Evolutionary conservation across 163 green algal species (phyloP), one percentile per base, ranked within the genome.

Genomic region (Chloromonas sp.): DNA sequence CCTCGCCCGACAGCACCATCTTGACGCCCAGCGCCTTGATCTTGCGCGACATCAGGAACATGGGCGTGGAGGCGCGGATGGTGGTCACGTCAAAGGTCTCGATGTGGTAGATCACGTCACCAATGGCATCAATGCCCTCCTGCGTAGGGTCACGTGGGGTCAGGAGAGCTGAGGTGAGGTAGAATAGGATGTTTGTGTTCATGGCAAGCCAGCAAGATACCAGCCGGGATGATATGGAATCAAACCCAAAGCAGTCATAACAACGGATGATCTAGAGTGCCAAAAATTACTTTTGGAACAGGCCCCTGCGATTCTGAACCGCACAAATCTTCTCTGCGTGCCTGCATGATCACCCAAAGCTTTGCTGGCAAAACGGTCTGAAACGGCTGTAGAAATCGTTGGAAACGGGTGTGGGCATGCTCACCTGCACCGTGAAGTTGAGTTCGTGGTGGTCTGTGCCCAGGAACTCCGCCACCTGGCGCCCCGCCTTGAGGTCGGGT

Each of bases 11-110:
- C 59, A 99, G 90, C 84, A 99, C 97, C 89, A 95, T 98, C 93
- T 99, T 99, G 80, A 98, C 95, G 70, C 97, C 97, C 80, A 97
- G 83, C 36, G 96, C 95, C 92, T 99, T 99, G 94, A 99, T 99
- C 90, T 97, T 97, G 70, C 97, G 92, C 5, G 90, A 91, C 85
- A 99, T 94, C 5, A 99, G 89, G 92, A 98, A 99, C 96, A 99
- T 99, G 83, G 97, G 97, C 81, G 97, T 96, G 13, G 92, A 94
- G 14, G 97, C 96, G 36, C 97, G 94, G 83, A 99, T 95, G 77
- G 88, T 92, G 78, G 88, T 94, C 5, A 88, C 82, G 82, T 99
- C 97, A 86, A 96, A 99, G n/a, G 93, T 97, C 91, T 99, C 97
- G 11, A 99, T 94, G 91, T 99, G 95, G 70, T 93, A 98, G 83